Conservation (phyloP, 352 stramenopile species). For the Globisporangium yorkense region DNA sequence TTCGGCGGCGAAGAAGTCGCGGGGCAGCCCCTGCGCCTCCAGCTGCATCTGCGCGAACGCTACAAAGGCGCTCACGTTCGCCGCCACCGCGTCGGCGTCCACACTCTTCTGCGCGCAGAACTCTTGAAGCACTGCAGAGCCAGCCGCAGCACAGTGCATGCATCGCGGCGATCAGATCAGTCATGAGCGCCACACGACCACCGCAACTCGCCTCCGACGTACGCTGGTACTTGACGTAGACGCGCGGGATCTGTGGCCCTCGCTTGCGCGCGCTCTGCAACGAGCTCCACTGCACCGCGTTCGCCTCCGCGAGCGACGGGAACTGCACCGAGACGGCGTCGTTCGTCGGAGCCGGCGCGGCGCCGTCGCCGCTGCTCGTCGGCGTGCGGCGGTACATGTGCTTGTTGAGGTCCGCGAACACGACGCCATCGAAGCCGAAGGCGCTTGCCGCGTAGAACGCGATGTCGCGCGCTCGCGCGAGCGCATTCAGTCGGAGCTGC, state of each 20-base stretch:
- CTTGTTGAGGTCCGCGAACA: slow-evolving; percentile 73
- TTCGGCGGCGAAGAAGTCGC: slow-evolving; percentile 49
- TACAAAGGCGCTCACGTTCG: slow-evolving; percentile 40
- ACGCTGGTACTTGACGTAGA: slow-evolving; percentile 82
- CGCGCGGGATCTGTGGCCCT: slow-evolving; percentile 57
- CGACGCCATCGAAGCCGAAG: slow-evolving; percentile 73
- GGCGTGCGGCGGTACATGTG: slow-evolving; percentile 60
- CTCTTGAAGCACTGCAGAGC: slow-evolving; percentile 49
- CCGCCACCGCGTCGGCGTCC: slow-evolving; percentile 5
- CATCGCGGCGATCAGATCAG: background rate
- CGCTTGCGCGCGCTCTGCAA: slow-evolving; percentile 66
- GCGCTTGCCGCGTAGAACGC: slow-evolving; percentile 70
- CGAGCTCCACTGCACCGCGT: slow-evolving; percentile 49
- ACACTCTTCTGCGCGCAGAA: slow-evolving; percentile 28
- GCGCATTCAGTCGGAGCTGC: slow-evolving; percentile 47
- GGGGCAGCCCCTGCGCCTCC: slow-evolving; percentile 41
- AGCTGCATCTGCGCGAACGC: slow-evolving; percentile 47
- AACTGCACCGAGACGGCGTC: slow-evolving; percentile 45
- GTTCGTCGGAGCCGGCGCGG: slow-evolving; percentile 18
- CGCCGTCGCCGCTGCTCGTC: background rate
- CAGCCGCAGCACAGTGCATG: background rate
- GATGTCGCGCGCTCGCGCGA: slow-evolving; percentile 48
- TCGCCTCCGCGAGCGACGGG: slow-evolving; percentile 41
- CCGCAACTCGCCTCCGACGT: slow-evolving; percentile 10
- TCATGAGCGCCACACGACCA: background rate